phyloP scores from a whole-genome alignment of 108 stramenopile genomes.

The Cyclotella cryptica region DNA sequence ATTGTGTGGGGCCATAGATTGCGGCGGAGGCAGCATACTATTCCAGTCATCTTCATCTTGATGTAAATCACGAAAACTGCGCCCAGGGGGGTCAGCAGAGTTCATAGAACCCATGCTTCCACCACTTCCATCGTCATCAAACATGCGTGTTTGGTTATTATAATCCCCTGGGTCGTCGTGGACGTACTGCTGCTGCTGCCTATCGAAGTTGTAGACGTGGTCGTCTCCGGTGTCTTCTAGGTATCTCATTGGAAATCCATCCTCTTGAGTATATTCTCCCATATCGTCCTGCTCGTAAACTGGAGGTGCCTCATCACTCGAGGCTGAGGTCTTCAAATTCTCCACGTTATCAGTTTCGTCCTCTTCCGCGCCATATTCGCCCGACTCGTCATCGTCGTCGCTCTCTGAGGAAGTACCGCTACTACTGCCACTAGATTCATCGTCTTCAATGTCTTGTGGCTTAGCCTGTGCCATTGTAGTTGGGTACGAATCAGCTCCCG shows the following conservation, averaged over 20 bases:
- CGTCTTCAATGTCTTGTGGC: slow-evolving; percentile 35
- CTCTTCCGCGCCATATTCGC: background rate
- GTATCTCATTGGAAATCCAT: background rate
- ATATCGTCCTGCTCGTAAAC: slow-evolving; percentile 26
- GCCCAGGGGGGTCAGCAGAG: slow-evolving; percentile 41
- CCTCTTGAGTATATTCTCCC: background rate
- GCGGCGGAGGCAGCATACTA: slow-evolving; percentile 8
- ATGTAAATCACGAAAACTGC: slow-evolving; percentile 32
- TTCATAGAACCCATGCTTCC: slow-evolving; percentile 22
- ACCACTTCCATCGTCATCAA: slow-evolving; percentile 22
- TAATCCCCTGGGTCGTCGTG: slow-evolving; percentile 14
- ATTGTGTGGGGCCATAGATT: background rate
- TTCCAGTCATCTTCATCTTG: slow-evolving; percentile 19
- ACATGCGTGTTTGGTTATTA: background rate
- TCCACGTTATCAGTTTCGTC: background rate
- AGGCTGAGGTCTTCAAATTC: slow-evolving; percentile 22
- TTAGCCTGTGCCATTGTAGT: slow-evolving; percentile 47
- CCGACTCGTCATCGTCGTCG: slow-evolving; percentile 8
- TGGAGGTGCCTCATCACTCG: slow-evolving; percentile 38
- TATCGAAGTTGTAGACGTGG: background rate
- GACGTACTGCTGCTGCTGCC: slow-evolving; percentile 7
- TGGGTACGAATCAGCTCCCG: slow-evolving; percentile 34
- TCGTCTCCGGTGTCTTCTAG: slow-evolving; percentile 2
- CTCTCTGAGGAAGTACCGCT: slow-evolving; percentile 13
- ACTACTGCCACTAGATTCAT: slow-evolving; percentile 20